Conservation (phyloP, 805 yeast genomes). For the Candida stauntonica region DNA sequence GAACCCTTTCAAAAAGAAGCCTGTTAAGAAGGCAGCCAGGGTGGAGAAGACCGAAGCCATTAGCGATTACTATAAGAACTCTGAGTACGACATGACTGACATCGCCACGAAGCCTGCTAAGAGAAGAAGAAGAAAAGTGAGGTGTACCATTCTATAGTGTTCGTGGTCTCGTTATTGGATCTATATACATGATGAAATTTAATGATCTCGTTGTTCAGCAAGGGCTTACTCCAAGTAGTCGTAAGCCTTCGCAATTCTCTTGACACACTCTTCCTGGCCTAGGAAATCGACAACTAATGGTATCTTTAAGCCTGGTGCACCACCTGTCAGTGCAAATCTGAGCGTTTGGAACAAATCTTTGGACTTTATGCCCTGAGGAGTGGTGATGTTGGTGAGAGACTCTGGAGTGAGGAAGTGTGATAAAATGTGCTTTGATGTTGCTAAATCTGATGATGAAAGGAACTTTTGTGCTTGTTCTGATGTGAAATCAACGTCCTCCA, state of each 20-base stretch:
- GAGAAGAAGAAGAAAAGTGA: conserved; percentile 8
- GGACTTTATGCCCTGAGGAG: conserved; percentile 27
- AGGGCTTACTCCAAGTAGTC: not conserved
- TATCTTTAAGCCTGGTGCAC: conserved; percentile 63
- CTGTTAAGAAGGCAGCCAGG: conserved; percentile 3
- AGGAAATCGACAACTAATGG: conserved; percentile 52
- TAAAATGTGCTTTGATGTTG: conserved; percentile 16
- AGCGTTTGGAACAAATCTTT: conserved; percentile 49
- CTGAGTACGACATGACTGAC: conserved; percentile 17
- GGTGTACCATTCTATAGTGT: conserved; percentile 9
- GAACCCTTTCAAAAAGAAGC: conserved; percentile 11
- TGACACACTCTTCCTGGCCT: conserved; percentile 38
- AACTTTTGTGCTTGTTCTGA: conserved; percentile 30
- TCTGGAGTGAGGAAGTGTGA: conserved; percentile 10
- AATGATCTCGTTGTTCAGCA: not conserved
- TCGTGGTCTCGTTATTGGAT: no score
- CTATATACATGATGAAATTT: not conserved
- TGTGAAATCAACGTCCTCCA: conserved; percentile 28
- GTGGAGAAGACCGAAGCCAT: conserved; percentile 1
- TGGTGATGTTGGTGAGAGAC: conserved; percentile 2
- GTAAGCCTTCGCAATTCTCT: conserved; percentile 28
- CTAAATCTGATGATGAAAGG: conserved; percentile 18
- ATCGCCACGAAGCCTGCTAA: conserved; percentile 3
- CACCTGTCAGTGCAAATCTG: conserved; percentile 68
- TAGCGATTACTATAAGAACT: conserved; percentile 16